Evolutionary conservation across 208 protist genomes (phyloP).

Genomic region (Leishmania arabica): DNA sequence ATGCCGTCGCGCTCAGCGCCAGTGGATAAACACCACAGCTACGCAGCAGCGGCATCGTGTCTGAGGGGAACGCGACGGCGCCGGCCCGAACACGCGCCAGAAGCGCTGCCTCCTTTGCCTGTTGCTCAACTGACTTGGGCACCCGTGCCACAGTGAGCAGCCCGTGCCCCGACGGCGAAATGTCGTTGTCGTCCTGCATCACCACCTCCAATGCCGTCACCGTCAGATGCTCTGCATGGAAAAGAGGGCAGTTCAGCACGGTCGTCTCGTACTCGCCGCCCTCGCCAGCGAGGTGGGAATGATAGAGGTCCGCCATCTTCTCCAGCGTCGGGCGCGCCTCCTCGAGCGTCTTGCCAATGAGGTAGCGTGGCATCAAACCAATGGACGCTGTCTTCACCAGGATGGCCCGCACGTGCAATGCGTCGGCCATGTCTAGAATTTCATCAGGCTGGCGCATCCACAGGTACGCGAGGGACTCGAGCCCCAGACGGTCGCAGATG

Average conservation of each 20-base stretch:
- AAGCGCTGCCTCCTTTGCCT: constrained; percentile 26
- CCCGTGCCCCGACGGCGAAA: constrained; percentile 68
- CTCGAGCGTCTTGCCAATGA: constrained; percentile 91
- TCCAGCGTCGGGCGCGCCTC: constrained; percentile 69
- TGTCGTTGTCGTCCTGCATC: constrained; percentile 85
- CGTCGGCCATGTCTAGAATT: constrained; percentile 95
- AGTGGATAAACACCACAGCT: not conserved
- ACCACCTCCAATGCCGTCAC: constrained; percentile 48
- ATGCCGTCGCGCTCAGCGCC: not conserved
- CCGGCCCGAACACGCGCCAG: constrained; percentile 33
- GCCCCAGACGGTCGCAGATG: constrained; percentile 94
- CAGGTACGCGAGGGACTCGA: constrained; percentile 95
- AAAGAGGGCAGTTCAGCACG: constrained; percentile 97
- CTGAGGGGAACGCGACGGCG: constrained; percentile 27
- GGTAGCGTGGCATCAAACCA: constrained; percentile 83
- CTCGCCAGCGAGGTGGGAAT: constrained; percentile 97
- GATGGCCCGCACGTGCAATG: constrained; percentile 84
- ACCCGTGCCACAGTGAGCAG: constrained; percentile 42
- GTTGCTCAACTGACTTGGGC: constrained; percentile 55
- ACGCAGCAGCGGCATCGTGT: constrained; percentile 27
- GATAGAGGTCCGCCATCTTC: constrained; percentile 57
- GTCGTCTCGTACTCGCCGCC: constrained; percentile 99
- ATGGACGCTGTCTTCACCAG: constrained; percentile 97
- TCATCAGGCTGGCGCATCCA: constrained; percentile 94
- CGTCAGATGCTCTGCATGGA: constrained; percentile 34